Base-by-base conservation (phyloP, 352 stramenopile species). In the Achlya hypogyna region DNA sequence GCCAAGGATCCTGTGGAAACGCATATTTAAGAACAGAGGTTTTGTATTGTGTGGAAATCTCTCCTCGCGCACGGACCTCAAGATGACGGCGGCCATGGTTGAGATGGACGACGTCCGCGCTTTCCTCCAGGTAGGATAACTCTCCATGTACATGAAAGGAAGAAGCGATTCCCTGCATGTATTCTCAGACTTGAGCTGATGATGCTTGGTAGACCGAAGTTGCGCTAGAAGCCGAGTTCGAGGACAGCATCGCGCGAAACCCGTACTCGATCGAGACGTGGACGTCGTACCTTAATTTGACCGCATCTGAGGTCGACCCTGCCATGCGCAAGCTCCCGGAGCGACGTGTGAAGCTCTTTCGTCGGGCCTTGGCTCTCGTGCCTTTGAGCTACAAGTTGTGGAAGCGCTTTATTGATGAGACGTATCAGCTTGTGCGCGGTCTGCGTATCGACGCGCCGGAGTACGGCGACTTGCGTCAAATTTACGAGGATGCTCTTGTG, bases 301-400 rank as follows among this genome's bases (percentile, higher is more conserved):
- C 38, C 38, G 38, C 38, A 18, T n/a, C 14, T 18, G 77, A 78
- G 59, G 53, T 69, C 35, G 68, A 58, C 23, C 40, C 22, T 51
- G 12, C 35, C 12, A 59, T 72, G 6, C 29, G 52, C 42, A 42
- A 42, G 18, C 23, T 71, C 16, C 27, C 72, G 29, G 53, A 56
- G 25, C n/a, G 28, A 25, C 78, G 86, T 3, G 79, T 77, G 32
- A 42, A 72, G 14, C 68, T 98, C 28, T 98, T 95, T 65, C 90
- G 98, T 64, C 79, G 93, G 25, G 89, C 87, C 4, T 54, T 98
- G 2, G 74, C 81, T 18, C 71, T 72, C 42, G 77, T 98, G 0
- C 93, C 93, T 22, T 78, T 87, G 56, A 97, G 86, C 74, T 98
- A 98, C 79, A 98, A 98, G 75, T 84, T 98, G 22, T 98, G 95